Percentiles rank a stretch among this genome's conserved stretches.
phyloP scores from a whole-genome alignment of 495 filamentous ascomycete genomes.

The Neurospora sublineolata region DNA sequence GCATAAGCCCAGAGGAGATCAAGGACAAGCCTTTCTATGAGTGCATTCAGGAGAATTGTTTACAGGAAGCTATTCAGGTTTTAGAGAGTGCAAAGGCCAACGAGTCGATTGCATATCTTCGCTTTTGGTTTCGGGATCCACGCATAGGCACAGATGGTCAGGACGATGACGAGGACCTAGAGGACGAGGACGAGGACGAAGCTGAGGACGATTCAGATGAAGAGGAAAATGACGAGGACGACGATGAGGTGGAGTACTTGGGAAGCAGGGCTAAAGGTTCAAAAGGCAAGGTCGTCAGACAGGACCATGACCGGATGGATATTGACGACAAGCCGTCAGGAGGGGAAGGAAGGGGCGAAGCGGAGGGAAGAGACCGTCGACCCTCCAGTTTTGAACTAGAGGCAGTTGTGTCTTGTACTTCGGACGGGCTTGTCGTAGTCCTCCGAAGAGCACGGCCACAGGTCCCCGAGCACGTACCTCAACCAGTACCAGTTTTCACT shows the following conservation, averaged over 20 bases:
- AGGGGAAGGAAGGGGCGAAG: not conserved
- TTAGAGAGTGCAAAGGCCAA: slow-evolving; percentile 84
- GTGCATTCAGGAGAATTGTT: slow-evolving; percentile 65
- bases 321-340: slow-evolving; percentile 14
- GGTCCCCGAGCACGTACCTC: slow-evolving; percentile 45
- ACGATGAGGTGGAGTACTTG: not conserved
- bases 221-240: slow-evolving; percentile 11
- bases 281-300: slow-evolving; percentile 11
- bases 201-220: slow-evolving; percentile 20
- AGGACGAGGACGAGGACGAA: slow-evolving; percentile 23
- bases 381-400: slow-evolving; percentile 51
- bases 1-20: slow-evolving; percentile 52
- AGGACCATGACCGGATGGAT: slow-evolving; percentile 20
- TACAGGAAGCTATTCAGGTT: slow-evolving; percentile 62
- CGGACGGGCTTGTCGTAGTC: slow-evolving; percentile 77
- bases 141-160: slow-evolving; percentile 27
- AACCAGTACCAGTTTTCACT: slow-evolving; percentile 33
- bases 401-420: slow-evolving; percentile 82
- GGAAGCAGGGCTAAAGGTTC: slow-evolving; percentile 9
- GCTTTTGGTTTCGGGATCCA: slow-evolving; percentile 80
- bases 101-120: slow-evolving; percentile 83
- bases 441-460: slow-evolving; percentile 63
- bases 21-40: slow-evolving; percentile 68
- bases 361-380: not conserved
- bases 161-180: slow-evolving; percentile 20